Percentiles rank a stretch among this genome's conserved stretches.
These are phyloP conservation scores for Pseudonectria foliicola DNA, from an alignment of 2,329 filamentous ascomycete genomes.

Conservation along the genomic window DNA sequence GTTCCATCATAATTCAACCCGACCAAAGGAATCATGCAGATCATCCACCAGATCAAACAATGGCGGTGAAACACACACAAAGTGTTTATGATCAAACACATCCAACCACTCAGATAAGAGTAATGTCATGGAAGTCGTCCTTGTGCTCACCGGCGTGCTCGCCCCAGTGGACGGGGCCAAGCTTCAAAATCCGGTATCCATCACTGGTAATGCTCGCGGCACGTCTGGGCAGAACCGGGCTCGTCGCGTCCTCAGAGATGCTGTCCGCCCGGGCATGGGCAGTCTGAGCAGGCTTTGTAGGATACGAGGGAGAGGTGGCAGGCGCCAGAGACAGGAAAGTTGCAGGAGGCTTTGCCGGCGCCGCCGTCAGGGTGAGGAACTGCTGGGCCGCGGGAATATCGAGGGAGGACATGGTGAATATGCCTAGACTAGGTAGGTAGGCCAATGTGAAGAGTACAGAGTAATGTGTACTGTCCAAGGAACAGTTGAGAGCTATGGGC, in stretches of 20 bases:
- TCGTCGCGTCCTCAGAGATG: slow-evolving; percentile 16
- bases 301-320: slow-evolving; percentile 49
- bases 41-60: too few species aligned
- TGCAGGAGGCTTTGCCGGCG: slow-evolving; percentile 13
- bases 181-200: slow-evolving; percentile 51
- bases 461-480: slow-evolving; percentile 2
- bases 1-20: too few species aligned
- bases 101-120: slow-evolving; percentile 27
- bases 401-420: slow-evolving; percentile 17
- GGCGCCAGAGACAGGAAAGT: slow-evolving; percentile 53
- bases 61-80: too few species aligned
- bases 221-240: slow-evolving; percentile 33
- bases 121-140: slow-evolving; percentile 47
- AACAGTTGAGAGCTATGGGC: too few species aligned
- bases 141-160: slow-evolving; percentile 51
- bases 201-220: slow-evolving; percentile 37
- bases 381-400: slow-evolving; percentile 13
- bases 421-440: slow-evolving; percentile 8
- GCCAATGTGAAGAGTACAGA: not conserved
- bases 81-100: too few species aligned
- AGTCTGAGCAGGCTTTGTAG: slow-evolving; percentile 32
- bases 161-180: slow-evolving; percentile 58
- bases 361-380: slow-evolving; percentile 19
- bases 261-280: slow-evolving; percentile 16
- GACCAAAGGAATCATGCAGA: too few species aligned